Conservation (phyloP, 129 eudicot species). For the sunflower (Helianthus annuus) region DNA sequence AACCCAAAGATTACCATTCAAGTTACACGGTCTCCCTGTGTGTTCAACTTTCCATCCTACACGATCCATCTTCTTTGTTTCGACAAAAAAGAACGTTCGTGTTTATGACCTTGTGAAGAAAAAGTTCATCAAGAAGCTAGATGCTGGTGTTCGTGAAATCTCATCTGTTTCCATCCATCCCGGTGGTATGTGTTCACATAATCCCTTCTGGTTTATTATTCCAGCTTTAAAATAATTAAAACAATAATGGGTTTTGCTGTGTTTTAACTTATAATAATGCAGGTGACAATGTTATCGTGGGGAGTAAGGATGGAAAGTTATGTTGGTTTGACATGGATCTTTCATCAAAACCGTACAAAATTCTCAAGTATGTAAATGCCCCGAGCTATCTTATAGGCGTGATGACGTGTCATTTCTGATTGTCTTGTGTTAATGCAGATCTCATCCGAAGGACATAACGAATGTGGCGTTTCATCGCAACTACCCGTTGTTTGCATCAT, state of each 20-base stretch:
- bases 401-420: neutral
- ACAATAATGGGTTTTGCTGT: neutral
- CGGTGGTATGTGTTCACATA: constrained; percentile 58
- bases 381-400: neutral
- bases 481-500: constrained; percentile 91
- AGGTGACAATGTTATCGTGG: constrained; percentile 97
- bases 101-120: constrained; percentile 79
- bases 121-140: constrained; percentile 76
- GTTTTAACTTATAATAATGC: constrained; percentile 5
- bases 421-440: constrained; percentile 39
- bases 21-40: constrained; percentile 87
- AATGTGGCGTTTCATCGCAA: constrained; percentile 78
- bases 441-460: constrained; percentile 76
- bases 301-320: constrained; percentile 87
- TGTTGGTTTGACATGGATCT: constrained; percentile 99
- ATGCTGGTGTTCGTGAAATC: constrained; percentile 71
- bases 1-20: constrained; percentile 80
- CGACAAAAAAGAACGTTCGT: constrained; percentile 84
- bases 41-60: constrained; percentile 86
- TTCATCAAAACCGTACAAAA: constrained; percentile 78
- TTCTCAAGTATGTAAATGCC: constrained; percentile 59
- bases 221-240: neutral
- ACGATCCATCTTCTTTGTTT: constrained; percentile 76
- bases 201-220: neutral
- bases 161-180: constrained; percentile 84